phyloP scores from a whole-genome alignment of 2,329 filamentous ascomycete genomes.

The Claviceps pazoutovae region DNA sequence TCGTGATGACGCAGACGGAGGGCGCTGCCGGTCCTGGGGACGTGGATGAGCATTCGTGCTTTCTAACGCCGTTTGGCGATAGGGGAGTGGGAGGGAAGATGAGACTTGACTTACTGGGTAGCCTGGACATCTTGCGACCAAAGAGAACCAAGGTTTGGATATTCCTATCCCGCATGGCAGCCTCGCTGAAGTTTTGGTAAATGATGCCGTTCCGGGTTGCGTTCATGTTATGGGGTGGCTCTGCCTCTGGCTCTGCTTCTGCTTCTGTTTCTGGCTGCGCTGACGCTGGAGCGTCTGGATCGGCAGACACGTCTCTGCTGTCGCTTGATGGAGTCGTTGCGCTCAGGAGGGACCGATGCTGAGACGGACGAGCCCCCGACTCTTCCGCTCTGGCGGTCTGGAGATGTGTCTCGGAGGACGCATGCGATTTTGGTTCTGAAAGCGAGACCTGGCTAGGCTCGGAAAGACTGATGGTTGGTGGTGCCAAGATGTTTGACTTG shows the following conservation, averaged over 20 bases:
- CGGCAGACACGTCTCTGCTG: conserved; percentile 4
- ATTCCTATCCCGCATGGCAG: conserved; percentile 39
- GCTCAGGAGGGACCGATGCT: conserved; percentile 5
- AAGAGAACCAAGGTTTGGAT: conserved; percentile 46
- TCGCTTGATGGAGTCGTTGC: conserved; percentile 6
- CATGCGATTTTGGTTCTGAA: neutral
- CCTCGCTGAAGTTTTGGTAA: conserved; percentile 45
- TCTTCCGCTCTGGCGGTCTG: too few species aligned
- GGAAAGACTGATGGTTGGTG: conserved; percentile 14
- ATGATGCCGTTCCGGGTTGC: conserved; percentile 39
- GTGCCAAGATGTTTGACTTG: conserved; percentile 31
- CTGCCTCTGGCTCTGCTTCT: neutral
- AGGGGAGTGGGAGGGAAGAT: too few species aligned
- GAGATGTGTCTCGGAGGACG: neutral
- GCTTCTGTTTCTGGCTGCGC: neutral
- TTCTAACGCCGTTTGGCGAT: neutral
- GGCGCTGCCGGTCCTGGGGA: conserved; percentile 33
- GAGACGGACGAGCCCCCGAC: too few species aligned
- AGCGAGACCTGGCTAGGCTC: neutral
- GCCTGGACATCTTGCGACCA: conserved; percentile 42
- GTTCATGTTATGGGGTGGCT: conserved; percentile 7
- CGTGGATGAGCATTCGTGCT: too few species aligned
- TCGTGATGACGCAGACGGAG: conserved; percentile 68
- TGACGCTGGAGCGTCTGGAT: conserved; percentile 9
- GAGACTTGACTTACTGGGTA: conserved; percentile 31